Percentiles rank a stretch among this genome's conserved stretches.
These are phyloP conservation scores for Verticillium isaacii DNA, from an alignment of 2,329 filamentous ascomycete genomes.

Conservation along the genomic window DNA sequence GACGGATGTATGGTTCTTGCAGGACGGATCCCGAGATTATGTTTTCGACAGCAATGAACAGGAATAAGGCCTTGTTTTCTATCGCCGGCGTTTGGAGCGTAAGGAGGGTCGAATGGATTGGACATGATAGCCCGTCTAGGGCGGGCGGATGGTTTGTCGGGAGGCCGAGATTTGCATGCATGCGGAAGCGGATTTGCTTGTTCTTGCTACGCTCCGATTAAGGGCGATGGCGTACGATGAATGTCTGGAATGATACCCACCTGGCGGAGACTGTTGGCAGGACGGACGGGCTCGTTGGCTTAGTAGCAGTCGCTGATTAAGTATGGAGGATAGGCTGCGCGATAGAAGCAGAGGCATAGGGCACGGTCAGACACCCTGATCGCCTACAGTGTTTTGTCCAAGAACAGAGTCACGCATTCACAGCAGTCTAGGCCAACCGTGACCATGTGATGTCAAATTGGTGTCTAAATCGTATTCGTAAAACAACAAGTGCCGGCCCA, in stretches of 20 bases:
- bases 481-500: neutral
- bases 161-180: neutral
- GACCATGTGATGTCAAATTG: neutral
- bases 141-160: neutral
- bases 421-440: neutral
- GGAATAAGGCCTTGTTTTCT: too few species aligned
- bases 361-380: neutral
- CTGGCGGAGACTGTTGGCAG: neutral
- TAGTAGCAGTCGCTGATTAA: neutral
- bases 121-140: neutral
- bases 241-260: neutral
- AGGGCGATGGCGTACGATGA: slow-evolving; percentile 7
- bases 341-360: neutral
- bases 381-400: neutral
- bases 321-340: neutral
- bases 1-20: neutral
- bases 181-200: neutral
- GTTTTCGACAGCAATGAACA: neutral
- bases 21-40: neutral
- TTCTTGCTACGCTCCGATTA: slow-evolving; percentile 3
- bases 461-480: neutral
- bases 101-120: neutral
- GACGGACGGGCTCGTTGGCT: neutral
- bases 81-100: too few species aligned
- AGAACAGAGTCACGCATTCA: neutral